Base-by-base conservation (phyloP, 768 basidiomycete genomes). In the Podaxis sp. region DNA sequence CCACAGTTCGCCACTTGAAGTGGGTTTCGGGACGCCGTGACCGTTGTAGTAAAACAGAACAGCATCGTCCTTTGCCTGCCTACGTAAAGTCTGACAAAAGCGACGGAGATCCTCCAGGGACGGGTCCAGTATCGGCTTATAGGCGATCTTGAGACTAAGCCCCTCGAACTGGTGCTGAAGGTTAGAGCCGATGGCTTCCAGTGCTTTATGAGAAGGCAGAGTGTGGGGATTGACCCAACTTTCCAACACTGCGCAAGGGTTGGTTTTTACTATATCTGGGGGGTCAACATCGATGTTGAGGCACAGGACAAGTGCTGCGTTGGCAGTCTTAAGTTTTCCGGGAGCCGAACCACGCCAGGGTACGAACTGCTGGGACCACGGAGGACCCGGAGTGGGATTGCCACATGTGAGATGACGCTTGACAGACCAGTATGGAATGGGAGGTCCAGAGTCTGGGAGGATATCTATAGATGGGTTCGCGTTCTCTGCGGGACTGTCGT, bases 21-120 rank as follows among this genome's bases (percentile, higher is more conserved):
- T 99, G 11, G 97, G 97, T 70, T 93, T 96, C 2, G 96, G 96
- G 22, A 99, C 97, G 24, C 97, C 97, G 65, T 99, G 97, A 2
- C 97, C 97, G 66, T 99, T 99, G 77, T 99, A 99, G 76, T 99
- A 94, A 75, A 99, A 96, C 30, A 98, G 79, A 6, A 94, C 88
- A 2, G 97, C 89, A 70, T 99, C 97, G 40, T 95, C 92, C 73
- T 95, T 94, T 1, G 96, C 95, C 55, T 88, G 86, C 69, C 90
- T 93, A 60, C 97, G 87, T 44, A 96, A 76, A 22, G 82, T 87
- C 61, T 87, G 80, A 70, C 95, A 97, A 67, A 94, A 92, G 61
- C 91, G 87, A 71, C 91, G 90, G 42, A 96, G 82, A 68, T 99
- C 96, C 69, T 98, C 96, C 65, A 95, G 88, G 0, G 93, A 93